Evolutionary conservation across 176 grass and related monocot species (phyloP).

Genomic region (Neostapfia colusana): DNA sequence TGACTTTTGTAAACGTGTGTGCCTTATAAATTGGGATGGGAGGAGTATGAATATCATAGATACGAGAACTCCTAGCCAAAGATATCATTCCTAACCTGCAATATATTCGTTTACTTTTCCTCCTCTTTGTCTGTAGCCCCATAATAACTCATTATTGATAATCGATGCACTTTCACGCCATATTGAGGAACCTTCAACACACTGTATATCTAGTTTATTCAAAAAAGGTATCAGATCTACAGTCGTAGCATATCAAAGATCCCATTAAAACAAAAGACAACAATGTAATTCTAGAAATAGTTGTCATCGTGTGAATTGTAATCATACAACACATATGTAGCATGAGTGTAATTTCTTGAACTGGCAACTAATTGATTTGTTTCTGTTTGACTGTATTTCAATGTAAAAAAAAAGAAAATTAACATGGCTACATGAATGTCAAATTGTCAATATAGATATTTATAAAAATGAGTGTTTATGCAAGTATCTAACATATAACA

Average conservation of each 20-base stretch:
- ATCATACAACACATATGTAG: constrained; percentile 19
- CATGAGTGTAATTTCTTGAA: not conserved
- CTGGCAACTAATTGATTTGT: not conserved
- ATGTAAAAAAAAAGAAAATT: constrained; percentile 12
- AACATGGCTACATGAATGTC: not conserved
- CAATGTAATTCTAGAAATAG: not conserved
- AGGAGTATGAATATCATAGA: constrained; percentile 1
- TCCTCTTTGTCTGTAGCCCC: constrained; percentile 62
- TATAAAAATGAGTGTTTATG: constrained; percentile 7
- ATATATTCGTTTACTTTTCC: constrained; percentile 75
- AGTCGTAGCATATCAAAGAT: constrained; percentile 12
- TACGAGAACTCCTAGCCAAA: constrained; percentile 26
- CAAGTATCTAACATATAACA: not conserved
- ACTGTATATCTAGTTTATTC: constrained; percentile 74
- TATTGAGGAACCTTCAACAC: constrained; percentile 63
- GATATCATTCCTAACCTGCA: constrained; percentile 57
- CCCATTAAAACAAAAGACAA: constrained; percentile 12
- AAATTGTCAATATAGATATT: not conserved
- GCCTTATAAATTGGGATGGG: not conserved
- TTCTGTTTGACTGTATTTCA: constrained; percentile 6
- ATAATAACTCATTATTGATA: constrained; percentile 65
- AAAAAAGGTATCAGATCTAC: constrained; percentile 27
- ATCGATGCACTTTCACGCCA: constrained; percentile 62
- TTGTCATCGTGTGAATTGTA: not conserved
- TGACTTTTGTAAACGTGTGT: not conserved